phyloP scores from a whole-genome alignment of 768 basidiomycete species.

The Leucogyrophana mollusca region DNA sequence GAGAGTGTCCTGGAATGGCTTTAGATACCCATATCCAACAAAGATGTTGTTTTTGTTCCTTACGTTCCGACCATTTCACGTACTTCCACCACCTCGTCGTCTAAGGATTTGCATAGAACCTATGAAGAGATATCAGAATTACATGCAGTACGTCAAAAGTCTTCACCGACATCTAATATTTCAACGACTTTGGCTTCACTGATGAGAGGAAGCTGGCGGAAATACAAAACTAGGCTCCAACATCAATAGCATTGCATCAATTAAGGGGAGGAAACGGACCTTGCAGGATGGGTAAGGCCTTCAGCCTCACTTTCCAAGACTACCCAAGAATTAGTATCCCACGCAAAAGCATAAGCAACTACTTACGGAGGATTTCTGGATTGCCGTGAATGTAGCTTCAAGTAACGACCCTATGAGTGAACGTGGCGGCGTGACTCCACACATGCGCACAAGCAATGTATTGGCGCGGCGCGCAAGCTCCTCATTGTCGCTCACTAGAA shows the following conservation, averaged over 20 bases:
- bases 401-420: conserved; percentile 68
- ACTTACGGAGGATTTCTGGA: conserved; percentile 71
- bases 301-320: conserved; percentile 88
- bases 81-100: conserved; percentile 88
- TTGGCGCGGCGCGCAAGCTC: conserved; percentile 67
- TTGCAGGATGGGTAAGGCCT: conserved; percentile 83
- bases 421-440: conserved; percentile 77
- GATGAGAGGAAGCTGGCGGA: conserved; percentile 83
- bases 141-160: neutral
- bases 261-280: conserved; percentile 31
- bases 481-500: conserved; percentile 67
- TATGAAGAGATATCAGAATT: conserved; percentile 23
- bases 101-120: conserved; percentile 78
- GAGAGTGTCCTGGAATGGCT: conserved; percentile 59
- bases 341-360: conserved; percentile 2
- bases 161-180: conserved; percentile 66
- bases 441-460: conserved; percentile 77
- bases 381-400: conserved; percentile 71
- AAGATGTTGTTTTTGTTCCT: conserved; percentile 26
- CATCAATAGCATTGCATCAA: neutral
- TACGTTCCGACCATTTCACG: conserved; percentile 87
- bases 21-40: conserved; percentile 19
- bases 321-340: conserved; percentile 25
- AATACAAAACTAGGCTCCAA: conserved; percentile 65
- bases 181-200: conserved; percentile 71